phyloP scores from a whole-genome alignment of 306 rosid species.

The Macrotyloma uniflorum region DNA sequence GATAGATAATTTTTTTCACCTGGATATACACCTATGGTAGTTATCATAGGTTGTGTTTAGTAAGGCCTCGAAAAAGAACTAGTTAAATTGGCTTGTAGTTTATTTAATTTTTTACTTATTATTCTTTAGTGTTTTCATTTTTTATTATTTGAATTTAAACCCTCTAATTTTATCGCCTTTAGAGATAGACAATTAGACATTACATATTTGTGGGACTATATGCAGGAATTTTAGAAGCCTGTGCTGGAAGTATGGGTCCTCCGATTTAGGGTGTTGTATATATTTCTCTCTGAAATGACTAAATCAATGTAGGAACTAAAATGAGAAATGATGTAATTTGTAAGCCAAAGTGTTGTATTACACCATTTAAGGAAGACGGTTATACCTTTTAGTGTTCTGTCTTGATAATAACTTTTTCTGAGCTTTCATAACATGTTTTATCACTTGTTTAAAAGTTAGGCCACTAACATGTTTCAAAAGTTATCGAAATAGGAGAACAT shows the following conservation, averaged over 20 bases:
- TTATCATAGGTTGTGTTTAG: slow-evolving; percentile 9
- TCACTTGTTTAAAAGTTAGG: neutral
- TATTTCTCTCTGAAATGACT: neutral
- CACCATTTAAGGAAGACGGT: neutral
- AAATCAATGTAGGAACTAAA: neutral
- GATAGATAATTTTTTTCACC: slow-evolving; percentile 12
- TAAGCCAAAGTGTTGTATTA: neutral
- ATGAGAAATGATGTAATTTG: neutral
- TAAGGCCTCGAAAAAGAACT: neutral
- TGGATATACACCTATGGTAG: slow-evolving; percentile 14
- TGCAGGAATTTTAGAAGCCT: neutral
- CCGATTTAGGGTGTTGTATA: neutral
- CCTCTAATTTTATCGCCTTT: neutral
- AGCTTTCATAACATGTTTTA: neutral
- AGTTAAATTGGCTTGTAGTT: neutral
- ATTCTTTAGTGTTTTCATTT: neutral
- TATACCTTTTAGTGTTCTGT: neutral
- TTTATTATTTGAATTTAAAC: neutral
- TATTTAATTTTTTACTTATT: neutral
- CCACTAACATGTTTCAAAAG: neutral
- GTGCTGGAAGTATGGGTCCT: slow-evolving; percentile 1
- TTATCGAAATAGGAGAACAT: neutral
- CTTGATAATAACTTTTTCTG: neutral
- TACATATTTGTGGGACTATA: neutral
- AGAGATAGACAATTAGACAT: neutral